Base-by-base conservation (phyloP, 768 basidiomycete species). In the Harrya chromipes region DNA sequence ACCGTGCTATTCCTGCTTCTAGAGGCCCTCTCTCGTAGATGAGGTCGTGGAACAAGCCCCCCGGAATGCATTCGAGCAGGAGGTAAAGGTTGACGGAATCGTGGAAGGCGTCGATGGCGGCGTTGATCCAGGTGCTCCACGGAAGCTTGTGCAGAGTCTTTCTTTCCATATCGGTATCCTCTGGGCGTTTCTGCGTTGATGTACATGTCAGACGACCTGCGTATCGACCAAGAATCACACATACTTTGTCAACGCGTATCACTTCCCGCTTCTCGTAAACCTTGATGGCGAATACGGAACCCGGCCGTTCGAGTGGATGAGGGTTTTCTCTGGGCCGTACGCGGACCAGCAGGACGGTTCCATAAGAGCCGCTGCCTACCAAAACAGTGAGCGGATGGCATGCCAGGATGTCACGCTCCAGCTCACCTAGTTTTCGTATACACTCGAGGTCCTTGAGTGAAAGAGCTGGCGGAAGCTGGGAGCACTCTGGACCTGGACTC, bases 81-180 rank as follows among this genome's bases (percentile, higher is more conserved):
- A 77, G 57, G 56, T 84, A 84, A 16, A 80, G 56, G 49, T 78
- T 79, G 43, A 62, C 55, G 1, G 63, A 33, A 58, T 84, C 83
- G 34, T 69, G 55, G 57, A 81, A 79, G 1, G 63, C 65, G 43
- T 74, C 66, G 27, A 80, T 51, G 3, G 80, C 61, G 4, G 78
- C 77, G 8, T 68, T 66, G 29, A 81, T 59, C 66, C 81, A 84
- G 0, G 82, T 75, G 46, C 72, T 75, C 82, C 82, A 83, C 4
- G 71, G 70, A 19, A 83, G 63, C 39, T 55, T 51, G 14, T 61
- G 58, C 10, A 84, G 74, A 14, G 57, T 52, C 16, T 57, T 57
- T 26, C 75, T 71, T 65, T 84, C 83, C 4, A 57, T 49, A 49
- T 77, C 62, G 33, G 72, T 72, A 7, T 65, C 63, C 1, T 52